phyloP scores from a whole-genome alignment of 2,329 filamentous ascomycete species.

The Talaromyces sp. region DNA sequence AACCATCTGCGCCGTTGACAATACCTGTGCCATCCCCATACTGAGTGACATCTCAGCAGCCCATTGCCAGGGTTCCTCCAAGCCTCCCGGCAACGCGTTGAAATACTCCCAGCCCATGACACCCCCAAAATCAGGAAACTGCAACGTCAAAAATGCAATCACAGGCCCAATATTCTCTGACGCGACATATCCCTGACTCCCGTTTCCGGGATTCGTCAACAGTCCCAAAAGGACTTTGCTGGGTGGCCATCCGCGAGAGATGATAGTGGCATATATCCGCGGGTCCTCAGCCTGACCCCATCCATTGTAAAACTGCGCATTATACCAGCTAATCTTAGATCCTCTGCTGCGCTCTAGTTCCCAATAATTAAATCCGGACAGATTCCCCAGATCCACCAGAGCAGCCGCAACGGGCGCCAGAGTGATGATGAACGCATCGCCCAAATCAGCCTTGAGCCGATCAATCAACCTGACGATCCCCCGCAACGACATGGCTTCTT shows the following conservation, averaged over 20 bases:
- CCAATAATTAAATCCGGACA: conserved; percentile 80
- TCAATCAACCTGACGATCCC: conserved; percentile 67
- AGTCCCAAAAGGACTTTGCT: conserved; percentile 74
- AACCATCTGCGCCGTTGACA: conserved; percentile 32
- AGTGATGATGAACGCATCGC: conserved; percentile 66
- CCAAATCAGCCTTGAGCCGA: conserved; percentile 54
- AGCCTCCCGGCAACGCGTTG: conserved; percentile 68
- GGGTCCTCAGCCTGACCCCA: conserved; percentile 66
- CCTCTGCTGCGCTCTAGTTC: conserved; percentile 67
- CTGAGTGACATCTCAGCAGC: conserved; percentile 61
- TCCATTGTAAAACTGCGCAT: conserved; percentile 88
- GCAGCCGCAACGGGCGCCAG: conserved; percentile 79
- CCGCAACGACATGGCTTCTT: conserved; percentile 67
- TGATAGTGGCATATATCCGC: conserved; percentile 41
- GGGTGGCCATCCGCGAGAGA: conserved; percentile 63
- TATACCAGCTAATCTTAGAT: conserved; percentile 74
- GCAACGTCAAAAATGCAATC: conserved; percentile 54
- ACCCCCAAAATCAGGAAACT: conserved; percentile 71
- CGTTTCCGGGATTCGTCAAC: conserved; percentile 74
- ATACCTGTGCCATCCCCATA: conserved; percentile 42
- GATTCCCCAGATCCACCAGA: conserved; percentile 57
- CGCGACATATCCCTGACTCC: conserved; percentile 60
- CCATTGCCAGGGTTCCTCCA: conserved; percentile 70
- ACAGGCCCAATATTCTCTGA: conserved; percentile 56
- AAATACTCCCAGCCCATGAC: conserved; percentile 97